Evolutionary conservation across 176 grass and related monocot genomes (phyloP).

Genomic region (Cenchrus americanus): DNA sequence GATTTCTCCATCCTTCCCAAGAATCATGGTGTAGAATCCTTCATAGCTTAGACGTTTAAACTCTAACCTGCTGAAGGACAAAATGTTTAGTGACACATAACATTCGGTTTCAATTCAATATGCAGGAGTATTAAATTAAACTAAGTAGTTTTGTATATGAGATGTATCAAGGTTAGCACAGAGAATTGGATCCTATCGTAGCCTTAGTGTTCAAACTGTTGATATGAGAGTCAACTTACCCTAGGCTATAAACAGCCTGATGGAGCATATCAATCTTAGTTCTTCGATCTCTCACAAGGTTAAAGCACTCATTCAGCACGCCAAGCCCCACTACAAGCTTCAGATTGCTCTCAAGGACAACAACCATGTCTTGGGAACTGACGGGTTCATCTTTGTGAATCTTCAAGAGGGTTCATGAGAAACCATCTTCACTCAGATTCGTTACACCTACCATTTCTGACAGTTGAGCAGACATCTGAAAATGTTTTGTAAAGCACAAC

Average conservation of each 20-base stretch:
- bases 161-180: too few species aligned
- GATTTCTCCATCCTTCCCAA: constrained; percentile 74
- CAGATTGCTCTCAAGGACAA: constrained; percentile 51
- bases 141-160: too few species aligned
- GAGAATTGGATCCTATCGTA: too few species aligned
- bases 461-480: constrained; percentile 62
- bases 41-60: constrained; percentile 71
- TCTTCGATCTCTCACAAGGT: constrained; percentile 64
- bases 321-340: constrained; percentile 58
- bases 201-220: too few species aligned
- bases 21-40: constrained; percentile 71
- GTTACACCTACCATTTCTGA: constrained; percentile 53
- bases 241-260: constrained; percentile 68
- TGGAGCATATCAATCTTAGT: constrained; percentile 67
- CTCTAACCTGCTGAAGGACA: constrained; percentile 43
- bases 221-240: constrained; percentile 39
- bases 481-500: neutral
- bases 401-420: constrained; percentile 25
- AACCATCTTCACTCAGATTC: constrained; percentile 58
- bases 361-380: constrained; percentile 14
- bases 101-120: too few species aligned
- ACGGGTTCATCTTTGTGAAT: constrained; percentile 35
- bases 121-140: too few species aligned
- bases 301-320: constrained; percentile 80
- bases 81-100: too few species aligned